Percentiles rank a stretch among this genome's conserved stretches.
phyloP scores from a whole-genome alignment of 768 basidiomycete genomes.

The Boletus speciosus region DNA sequence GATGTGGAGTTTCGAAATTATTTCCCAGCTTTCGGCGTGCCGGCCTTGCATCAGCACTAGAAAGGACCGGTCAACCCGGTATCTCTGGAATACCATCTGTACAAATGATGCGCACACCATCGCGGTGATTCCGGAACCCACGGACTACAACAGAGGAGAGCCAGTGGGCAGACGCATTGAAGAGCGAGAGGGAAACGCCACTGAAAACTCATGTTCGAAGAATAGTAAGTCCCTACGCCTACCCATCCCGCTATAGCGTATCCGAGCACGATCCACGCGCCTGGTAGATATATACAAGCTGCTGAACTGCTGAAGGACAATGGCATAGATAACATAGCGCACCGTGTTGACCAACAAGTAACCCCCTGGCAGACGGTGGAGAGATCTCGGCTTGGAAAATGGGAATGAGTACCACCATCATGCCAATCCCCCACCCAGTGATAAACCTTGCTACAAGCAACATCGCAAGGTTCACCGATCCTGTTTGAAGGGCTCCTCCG shows the following conservation, averaged over 20 bases:
- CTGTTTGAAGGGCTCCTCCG: background rate
- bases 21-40: background rate
- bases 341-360: slow-evolving; percentile 1
- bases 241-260: background rate
- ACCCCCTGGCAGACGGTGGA: background rate
- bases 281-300: background rate
- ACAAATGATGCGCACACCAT: background rate
- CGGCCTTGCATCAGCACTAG: slow-evolving; percentile 1
- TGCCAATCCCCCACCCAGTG: background rate
- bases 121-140: background rate
- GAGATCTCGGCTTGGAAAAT: background rate
- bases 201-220: background rate
- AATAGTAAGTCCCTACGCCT: background rate
- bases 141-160: background rate
- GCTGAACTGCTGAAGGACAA: background rate
- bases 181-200: background rate
- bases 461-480: background rate
- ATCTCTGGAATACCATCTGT: background rate
- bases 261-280: background rate
- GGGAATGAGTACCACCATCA: background rate
- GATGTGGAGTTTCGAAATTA: background rate
- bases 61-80: background rate
- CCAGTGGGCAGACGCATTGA: background rate
- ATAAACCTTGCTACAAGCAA: background rate
- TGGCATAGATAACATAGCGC: background rate